phyloP scores from a whole-genome alignment of 805 yeast species.

The Wickerhamomyces chambardii region DNA sequence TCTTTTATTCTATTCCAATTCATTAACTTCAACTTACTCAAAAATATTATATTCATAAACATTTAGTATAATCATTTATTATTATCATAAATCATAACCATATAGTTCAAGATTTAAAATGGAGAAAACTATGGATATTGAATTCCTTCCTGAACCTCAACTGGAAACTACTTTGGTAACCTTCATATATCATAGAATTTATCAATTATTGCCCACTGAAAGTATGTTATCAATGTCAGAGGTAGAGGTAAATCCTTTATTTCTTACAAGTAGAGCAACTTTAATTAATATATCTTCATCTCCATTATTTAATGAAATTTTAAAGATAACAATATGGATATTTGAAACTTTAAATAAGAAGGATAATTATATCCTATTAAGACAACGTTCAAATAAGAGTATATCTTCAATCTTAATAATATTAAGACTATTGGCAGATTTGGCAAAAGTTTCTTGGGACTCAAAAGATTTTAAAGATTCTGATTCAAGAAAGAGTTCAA shows the following conservation, averaged over 20 bases:
- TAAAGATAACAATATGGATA: constrained; percentile 16
- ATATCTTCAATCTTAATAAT: constrained; percentile 26
- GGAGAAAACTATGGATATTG: no score
- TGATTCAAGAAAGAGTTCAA: constrained; percentile 10
- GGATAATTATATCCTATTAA: constrained; percentile 17
- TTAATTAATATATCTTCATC: constrained; percentile 21
- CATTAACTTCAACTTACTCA: no score
- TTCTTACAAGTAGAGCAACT: constrained; percentile 23
- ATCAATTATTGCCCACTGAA: constrained; percentile 24
- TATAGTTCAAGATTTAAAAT: no score
- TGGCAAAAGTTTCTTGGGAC: constrained; percentile 31
- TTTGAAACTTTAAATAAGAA: constrained; percentile 19
- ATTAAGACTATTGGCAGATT: constrained; percentile 29
- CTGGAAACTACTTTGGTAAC: constrained; percentile 20
- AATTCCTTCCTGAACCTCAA: constrained; percentile 2
- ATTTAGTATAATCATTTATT: no score
- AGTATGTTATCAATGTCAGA: constrained; percentile 25
- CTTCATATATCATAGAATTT: constrained; percentile 25
- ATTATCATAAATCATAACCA: no score
- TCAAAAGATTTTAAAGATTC: constrained; percentile 21
- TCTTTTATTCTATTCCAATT: no score
- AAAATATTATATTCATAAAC: no score
- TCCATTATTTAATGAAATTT: constrained; percentile 19
- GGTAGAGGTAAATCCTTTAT: constrained; percentile 26
- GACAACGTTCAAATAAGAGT: constrained; percentile 17